Evolutionary conservation across 2,329 filamentous ascomycete species (phyloP).

Genomic region (Drechslerella dactyloides): DNA sequence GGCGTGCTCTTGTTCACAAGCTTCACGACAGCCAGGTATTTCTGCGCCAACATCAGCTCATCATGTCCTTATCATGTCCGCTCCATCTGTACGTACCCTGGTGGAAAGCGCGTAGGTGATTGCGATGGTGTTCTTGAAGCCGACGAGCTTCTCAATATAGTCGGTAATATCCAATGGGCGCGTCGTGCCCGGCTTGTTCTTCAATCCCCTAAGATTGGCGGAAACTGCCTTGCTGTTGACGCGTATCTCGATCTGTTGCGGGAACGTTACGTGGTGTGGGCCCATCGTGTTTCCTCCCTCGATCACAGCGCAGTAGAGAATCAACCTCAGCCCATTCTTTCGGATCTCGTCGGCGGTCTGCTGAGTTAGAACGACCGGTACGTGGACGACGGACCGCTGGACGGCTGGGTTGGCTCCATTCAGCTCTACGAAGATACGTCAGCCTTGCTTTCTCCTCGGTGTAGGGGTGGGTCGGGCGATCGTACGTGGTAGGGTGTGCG

Average conservation of each 20-base stretch:
- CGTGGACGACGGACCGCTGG: slow-evolving; percentile 18
- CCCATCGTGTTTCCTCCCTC: slow-evolving; percentile 7
- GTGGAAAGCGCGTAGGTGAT: slow-evolving; percentile 91
- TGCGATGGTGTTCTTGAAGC: slow-evolving; percentile 77
- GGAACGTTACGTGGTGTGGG: slow-evolving; percentile 76
- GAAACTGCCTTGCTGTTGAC: slow-evolving; percentile 87
- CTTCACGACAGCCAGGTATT: slow-evolving; percentile 67
- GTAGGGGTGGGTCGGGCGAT: neutral
- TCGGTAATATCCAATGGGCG: slow-evolving; percentile 89
- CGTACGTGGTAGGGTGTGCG: slow-evolving; percentile 29
- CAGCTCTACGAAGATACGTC: neutral
- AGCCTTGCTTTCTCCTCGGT: neutral
- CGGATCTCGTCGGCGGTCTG: slow-evolving; percentile 20
- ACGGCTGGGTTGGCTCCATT: neutral
- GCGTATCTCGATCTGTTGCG: slow-evolving; percentile 88
- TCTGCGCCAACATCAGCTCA: slow-evolving; percentile 57
- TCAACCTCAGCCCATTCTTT: slow-evolving; percentile 17
- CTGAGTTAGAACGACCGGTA: slow-evolving; percentile 13
- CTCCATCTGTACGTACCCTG: slow-evolving; percentile 68
- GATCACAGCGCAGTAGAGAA: slow-evolving; percentile 37
- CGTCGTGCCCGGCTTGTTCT: slow-evolving; percentile 95
- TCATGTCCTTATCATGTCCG: neutral
- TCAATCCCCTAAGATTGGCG: slow-evolving; percentile 90
- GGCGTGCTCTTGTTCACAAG: slow-evolving; percentile 77
- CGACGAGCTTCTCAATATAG: slow-evolving; percentile 70